phyloP scores from a whole-genome alignment of 495 filamentous ascomycete genomes.

The Xylaria grammica region DNA sequence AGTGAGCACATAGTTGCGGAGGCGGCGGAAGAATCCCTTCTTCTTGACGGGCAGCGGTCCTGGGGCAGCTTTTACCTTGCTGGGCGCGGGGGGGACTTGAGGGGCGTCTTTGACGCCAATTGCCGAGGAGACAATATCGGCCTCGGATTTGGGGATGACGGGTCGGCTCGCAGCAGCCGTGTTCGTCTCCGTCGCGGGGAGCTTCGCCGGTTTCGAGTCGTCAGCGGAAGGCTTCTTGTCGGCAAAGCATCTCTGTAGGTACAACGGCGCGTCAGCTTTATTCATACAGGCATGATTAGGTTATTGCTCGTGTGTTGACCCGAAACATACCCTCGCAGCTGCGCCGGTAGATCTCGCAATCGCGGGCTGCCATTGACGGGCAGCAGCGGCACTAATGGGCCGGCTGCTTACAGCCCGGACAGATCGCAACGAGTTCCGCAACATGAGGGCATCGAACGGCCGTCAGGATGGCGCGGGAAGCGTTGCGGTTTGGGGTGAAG shows the following conservation, averaged over 20 bases:
- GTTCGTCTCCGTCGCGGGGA: slow-evolving; percentile 63
- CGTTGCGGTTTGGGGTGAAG: slow-evolving; percentile 24
- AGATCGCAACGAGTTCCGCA: slow-evolving; percentile 68
- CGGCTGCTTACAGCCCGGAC: slow-evolving; percentile 58
- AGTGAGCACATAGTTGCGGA: slow-evolving; percentile 68
- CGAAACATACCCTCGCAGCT: slow-evolving; percentile 38
- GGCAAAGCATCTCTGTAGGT: slow-evolving; percentile 60
- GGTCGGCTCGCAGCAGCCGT: slow-evolving; percentile 56
- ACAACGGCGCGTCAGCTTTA: slow-evolving; percentile 2
- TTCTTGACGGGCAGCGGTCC: slow-evolving; percentile 54
- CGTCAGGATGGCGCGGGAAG: slow-evolving; percentile 44
- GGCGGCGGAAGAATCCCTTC: slow-evolving; percentile 73
- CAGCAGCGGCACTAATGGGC: slow-evolving; percentile 50
- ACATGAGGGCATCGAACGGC: slow-evolving; percentile 65
- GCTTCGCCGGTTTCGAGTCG: slow-evolving; percentile 54
- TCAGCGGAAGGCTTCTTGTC: slow-evolving; percentile 56
- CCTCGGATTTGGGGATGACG: slow-evolving; percentile 47
- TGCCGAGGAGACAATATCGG: slow-evolving; percentile 51
- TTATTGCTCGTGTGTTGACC: slow-evolving; percentile 21
- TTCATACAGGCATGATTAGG: not conserved
- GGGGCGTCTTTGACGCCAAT: slow-evolving; percentile 68
- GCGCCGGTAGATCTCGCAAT: slow-evolving; percentile 37
- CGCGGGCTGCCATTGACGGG: slow-evolving; percentile 62
- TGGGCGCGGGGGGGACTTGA: slow-evolving; percentile 60
- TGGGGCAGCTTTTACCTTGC: slow-evolving; percentile 15